Conservation (phyloP, 768 basidiomycete species). For the Kwoniella europaea region DNA sequence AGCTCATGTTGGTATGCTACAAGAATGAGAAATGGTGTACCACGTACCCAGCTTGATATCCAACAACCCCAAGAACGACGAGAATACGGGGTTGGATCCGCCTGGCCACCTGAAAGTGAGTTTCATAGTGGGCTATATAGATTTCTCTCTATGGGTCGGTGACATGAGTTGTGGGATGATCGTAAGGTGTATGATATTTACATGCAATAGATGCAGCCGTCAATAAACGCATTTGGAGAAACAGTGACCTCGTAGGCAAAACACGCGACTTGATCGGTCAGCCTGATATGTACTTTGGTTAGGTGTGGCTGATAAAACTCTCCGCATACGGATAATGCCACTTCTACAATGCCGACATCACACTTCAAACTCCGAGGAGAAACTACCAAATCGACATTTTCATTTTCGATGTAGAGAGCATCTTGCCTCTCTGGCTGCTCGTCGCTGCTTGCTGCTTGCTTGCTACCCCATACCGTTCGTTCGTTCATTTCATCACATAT, state of each 20-base stretch:
- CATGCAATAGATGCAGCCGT: no score
- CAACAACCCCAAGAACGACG: slow-evolving; percentile 79
- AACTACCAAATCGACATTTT: slow-evolving; percentile 12
- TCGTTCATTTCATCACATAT: slow-evolving; percentile 9
- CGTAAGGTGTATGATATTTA: no score
- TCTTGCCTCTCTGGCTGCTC: neutral
- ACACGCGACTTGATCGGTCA: no score
- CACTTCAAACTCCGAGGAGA: slow-evolving; percentile 13
- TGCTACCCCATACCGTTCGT: slow-evolving; percentile 10
- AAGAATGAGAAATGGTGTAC: no score
- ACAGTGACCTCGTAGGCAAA: no score
- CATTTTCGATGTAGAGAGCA: neutral
- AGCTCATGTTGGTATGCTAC: neutral
- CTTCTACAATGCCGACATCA: neutral
- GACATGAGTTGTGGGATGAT: neutral
- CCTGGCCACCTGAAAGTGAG: slow-evolving; percentile 30
- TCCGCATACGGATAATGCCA: no score
- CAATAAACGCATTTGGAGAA: no score
- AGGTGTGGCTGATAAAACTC: neutral
- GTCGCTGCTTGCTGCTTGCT: slow-evolving; percentile 1
- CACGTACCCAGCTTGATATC: slow-evolving; percentile 82
- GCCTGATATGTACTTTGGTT: no score
- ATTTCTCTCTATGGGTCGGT: neutral
- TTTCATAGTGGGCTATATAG: slow-evolving; percentile 28
- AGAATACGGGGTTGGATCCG: slow-evolving; percentile 40